Conservation (phyloP, 305 asterid genomes). For the Fraxinus albicans region DNA sequence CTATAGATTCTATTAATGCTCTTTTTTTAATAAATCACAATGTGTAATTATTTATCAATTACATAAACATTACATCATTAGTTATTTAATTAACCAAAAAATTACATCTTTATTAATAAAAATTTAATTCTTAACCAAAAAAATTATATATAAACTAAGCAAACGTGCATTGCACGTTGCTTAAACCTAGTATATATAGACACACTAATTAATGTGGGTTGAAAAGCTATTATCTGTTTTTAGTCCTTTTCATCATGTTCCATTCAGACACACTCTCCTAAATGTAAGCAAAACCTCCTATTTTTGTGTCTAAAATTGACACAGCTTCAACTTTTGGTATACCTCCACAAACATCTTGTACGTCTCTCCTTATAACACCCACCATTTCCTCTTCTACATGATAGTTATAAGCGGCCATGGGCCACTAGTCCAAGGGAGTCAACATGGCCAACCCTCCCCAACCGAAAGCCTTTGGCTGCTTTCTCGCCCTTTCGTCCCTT, state of each 20-base stretch:
- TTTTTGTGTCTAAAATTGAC: slow-evolving; percentile 23
- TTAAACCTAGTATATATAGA: too few relatives aligned
- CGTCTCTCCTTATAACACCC: slow-evolving; percentile 1
- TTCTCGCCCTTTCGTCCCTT: slow-evolving; percentile 24
- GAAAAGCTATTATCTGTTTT: slow-evolving; percentile 10
- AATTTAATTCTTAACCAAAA: too few relatives aligned
- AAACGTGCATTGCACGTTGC: too few relatives aligned
- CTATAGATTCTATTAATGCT: too few relatives aligned
- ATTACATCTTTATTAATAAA: too few relatives aligned
- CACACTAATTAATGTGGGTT: not conserved
- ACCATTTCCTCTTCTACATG: slow-evolving; percentile 9
- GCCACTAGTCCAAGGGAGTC: slow-evolving; percentile 28
- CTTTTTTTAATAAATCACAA: too few relatives aligned
- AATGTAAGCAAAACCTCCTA: slow-evolving; percentile 34
- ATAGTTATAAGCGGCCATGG: slow-evolving; percentile 33
- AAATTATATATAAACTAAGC: too few relatives aligned
- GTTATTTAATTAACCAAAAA: too few relatives aligned
- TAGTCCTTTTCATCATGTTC: not conserved
- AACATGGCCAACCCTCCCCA: slow-evolving; percentile 23
- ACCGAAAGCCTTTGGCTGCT: slow-evolving; percentile 40
- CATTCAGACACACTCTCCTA: slow-evolving; percentile 3
- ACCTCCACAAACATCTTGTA: not conserved
- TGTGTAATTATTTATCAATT: too few relatives aligned
- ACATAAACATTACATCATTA: too few relatives aligned
- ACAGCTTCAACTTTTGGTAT: slow-evolving; percentile 17